Conservation (phyloP, 2,329 filamentous ascomycete genomes). For the Sporothrix euskadiensis region DNA sequence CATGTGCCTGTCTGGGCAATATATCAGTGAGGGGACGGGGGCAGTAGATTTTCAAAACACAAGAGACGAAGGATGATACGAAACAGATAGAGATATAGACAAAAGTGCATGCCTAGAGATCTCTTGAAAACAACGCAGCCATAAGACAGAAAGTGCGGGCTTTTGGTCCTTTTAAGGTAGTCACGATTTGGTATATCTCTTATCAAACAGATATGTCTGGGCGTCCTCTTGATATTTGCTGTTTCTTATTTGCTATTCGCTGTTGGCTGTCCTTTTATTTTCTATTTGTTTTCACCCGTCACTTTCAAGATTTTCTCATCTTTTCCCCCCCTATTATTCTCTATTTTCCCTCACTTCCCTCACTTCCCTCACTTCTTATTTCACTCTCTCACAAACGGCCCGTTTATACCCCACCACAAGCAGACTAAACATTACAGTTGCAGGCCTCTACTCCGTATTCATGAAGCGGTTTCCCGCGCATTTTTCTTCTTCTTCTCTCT, state of each 20-base stretch:
- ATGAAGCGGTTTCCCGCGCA: neutral
- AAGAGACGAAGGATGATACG: neutral
- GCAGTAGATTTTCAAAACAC: neutral
- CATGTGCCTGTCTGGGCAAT: conserved; percentile 7
- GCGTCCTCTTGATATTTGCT: neutral
- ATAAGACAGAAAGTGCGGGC: neutral
- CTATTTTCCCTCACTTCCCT: conserved; percentile 6
- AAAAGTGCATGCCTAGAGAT: neutral
- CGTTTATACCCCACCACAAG: neutral
- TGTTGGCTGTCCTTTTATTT: neutral
- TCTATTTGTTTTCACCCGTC: neutral
- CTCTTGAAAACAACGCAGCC: conserved; percentile 1
- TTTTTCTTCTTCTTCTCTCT: neutral
- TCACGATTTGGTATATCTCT: conserved; percentile 8
- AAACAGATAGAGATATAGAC: neutral
- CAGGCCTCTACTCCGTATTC: neutral
- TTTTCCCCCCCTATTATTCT: neutral
- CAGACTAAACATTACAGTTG: neutral
- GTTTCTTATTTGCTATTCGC: neutral
- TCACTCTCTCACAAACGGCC: neutral
- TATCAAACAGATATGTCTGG: neutral
- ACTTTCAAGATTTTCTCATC: neutral
- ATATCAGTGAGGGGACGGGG: neutral
- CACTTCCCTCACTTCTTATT: neutral
- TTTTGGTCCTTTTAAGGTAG: neutral